phyloP scores from a whole-genome alignment of 768 basidiomycete genomes.

The Gyrodon lividus region DNA sequence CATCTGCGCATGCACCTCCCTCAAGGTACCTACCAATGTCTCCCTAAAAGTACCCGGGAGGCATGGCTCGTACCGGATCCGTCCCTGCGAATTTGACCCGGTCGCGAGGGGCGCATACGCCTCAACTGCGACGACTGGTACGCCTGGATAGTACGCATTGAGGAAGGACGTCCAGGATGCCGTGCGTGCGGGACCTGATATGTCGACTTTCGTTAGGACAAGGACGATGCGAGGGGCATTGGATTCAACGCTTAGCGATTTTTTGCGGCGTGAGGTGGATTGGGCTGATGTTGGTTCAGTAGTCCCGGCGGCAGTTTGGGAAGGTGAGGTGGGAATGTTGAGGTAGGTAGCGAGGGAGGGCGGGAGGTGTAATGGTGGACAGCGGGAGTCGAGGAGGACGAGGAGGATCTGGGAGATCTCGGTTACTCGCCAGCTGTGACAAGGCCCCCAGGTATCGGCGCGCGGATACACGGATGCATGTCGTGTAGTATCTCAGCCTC shows the following conservation, averaged over 20 bases:
- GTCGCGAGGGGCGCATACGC: constrained; percentile 50
- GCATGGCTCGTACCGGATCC: constrained; percentile 55
- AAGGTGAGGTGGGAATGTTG: constrained; percentile 9
- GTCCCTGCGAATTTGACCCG: constrained; percentile 42
- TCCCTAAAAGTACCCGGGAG: constrained; percentile 66
- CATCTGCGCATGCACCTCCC: constrained; percentile 63
- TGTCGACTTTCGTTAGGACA: constrained; percentile 86
- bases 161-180: constrained; percentile 68
- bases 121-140: constrained; percentile 72
- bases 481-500: constrained; percentile 2
- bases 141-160: constrained; percentile 46
- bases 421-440: constrained; percentile 82
- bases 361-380: constrained; percentile 84
- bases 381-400: constrained; percentile 85
- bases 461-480: constrained; percentile 5
- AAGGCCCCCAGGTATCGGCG: neutral
- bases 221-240: constrained; percentile 47
- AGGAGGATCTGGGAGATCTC: constrained; percentile 90
- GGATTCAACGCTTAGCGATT: constrained; percentile 33
- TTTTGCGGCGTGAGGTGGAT: constrained; percentile 21
- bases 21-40: constrained; percentile 63
- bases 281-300: constrained; percentile 10
- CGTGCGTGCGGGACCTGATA: constrained; percentile 65
- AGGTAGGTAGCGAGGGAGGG: constrained; percentile 73
- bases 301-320: constrained; percentile 1